Base-by-base conservation (phyloP, 306 rosid species). In the Elaeagnus macrophylla region DNA sequence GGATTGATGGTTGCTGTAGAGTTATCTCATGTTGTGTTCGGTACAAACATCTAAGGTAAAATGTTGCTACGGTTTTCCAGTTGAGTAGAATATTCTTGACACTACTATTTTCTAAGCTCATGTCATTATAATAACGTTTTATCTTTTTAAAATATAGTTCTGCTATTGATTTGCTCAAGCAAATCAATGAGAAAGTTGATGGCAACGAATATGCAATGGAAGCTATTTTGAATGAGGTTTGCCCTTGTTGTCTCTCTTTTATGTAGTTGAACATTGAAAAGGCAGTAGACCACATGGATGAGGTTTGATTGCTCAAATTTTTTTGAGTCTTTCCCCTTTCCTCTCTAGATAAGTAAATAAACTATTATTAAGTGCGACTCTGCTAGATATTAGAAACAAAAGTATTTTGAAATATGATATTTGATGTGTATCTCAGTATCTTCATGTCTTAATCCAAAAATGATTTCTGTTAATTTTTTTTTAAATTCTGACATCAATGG, bases 1-100 rank as follows among this genome's bases (percentile, higher is more conserved):
- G 97, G 95, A 44, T 72, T 45, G 71, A 70, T 55, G 89, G 80
- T 64, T 90, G 97, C 72, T 57, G 75, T 68, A 81, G 84, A 70
- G 57, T 70, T 58, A 74, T 90, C 74, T 48, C 68, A 62, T 76
- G 75, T 55, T 90, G 90, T 61, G 69, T 90, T 66, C 64, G 72
- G 56, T 57, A 72, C 72, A 79, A 83, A 44, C 62, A 76, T 67
- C 66, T 74, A 71, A 90, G 97, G 97, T 90, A 62, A 48, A 61
- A 32, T 60, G 42, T 45, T 42, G 41, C 25, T 6, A 11, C n/a
- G 8, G 17, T 5, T 20, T 51, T 39, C 17, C 17, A 12, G 40
- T 58, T 63, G 51, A 7, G 56, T 48, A 20, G 36, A 35, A 54
- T 39, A 15, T 60, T 66, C 39, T 51, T 51, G 12, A 9, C 41